A percentile compares a stretch with the other conserved stretches of the same genome.
Evolutionary conservation across 176 grass and related monocot genomes (phyloP).

Genomic region (Panicum miliaceum): DNA sequence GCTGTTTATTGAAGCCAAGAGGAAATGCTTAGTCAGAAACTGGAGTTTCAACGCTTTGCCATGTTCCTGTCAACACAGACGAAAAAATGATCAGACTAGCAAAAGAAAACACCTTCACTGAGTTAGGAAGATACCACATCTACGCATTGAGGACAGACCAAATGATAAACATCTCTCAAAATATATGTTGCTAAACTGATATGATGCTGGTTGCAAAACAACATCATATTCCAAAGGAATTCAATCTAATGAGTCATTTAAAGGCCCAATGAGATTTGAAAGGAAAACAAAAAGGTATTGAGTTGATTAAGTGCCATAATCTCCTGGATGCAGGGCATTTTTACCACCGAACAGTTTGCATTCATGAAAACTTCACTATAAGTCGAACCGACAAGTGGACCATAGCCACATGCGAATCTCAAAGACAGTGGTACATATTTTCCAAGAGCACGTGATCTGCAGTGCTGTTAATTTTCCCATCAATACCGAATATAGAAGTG

Average conservation of each 20-base stretch:
- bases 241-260: not conserved
- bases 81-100: not conserved
- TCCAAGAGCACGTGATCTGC: too few species aligned
- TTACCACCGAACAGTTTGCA: not conserved
- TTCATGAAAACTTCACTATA: too few species aligned
- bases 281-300: not conserved
- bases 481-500: too few species aligned
- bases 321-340: not conserved
- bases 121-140: not conserved
- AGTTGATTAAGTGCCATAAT: not conserved
- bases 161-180: not conserved
- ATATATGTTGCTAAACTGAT: not conserved
- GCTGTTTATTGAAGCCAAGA: constrained; percentile 75
- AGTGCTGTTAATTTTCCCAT: too few species aligned
- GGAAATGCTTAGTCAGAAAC: constrained; percentile 83
- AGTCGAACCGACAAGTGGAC: too few species aligned
- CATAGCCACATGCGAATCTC: too few species aligned
- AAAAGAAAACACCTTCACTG: not conserved
- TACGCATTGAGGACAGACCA: not conserved
- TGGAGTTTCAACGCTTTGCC: constrained; percentile 71
- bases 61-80: constrained; percentile 60
- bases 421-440: too few species aligned
- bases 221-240: not conserved
- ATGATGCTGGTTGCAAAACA: not conserved
- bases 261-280: not conserved